Conservation (phyloP, 192 early-diverging fungal species). For the Martensiomyces pterosporus region DNA sequence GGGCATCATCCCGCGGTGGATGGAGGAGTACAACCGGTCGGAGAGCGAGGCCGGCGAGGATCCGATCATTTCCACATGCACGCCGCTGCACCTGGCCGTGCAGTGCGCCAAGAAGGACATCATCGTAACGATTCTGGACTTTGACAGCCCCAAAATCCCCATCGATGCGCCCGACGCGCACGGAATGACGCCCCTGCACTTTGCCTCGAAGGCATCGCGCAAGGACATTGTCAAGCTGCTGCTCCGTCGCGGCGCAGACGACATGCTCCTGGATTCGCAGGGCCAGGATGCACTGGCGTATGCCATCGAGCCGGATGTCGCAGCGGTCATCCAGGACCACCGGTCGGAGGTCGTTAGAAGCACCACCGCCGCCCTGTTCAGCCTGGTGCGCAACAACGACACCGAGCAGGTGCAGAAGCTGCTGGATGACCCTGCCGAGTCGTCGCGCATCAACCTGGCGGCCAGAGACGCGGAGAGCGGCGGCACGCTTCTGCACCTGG, state of each 20-base stretch:
- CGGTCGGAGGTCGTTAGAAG: constrained; percentile 52
- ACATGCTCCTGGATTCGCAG: constrained; percentile 58
- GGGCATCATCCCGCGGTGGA: constrained; percentile 32
- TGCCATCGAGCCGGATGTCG: constrained; percentile 38
- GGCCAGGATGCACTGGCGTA: constrained; percentile 59
- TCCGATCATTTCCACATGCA: constrained; percentile 29
- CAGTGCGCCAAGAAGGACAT: constrained; percentile 61
- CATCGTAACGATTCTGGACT: constrained; percentile 51
- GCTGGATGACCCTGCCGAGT: constrained; percentile 51
- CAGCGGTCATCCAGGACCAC: constrained; percentile 56
- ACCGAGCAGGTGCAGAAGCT: constrained; percentile 36
- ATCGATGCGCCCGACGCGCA: constrained; percentile 55
- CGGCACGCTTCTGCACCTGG: constrained; percentile 66
- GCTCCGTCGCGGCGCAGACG: constrained; percentile 62
- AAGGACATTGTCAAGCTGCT: constrained; percentile 65
- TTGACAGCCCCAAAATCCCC: constrained; percentile 41
- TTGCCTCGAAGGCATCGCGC: constrained; percentile 64
- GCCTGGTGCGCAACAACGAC: constrained; percentile 45
- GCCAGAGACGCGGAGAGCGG: constrained; percentile 60
- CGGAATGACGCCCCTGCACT: constrained; percentile 71
- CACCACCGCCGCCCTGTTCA: constrained; percentile 52
- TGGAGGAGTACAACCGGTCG: constrained; percentile 27
- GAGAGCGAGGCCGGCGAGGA: constrained; percentile 1
- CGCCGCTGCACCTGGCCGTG: constrained; percentile 57
- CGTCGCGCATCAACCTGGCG: constrained; percentile 64